Percentiles rank a stretch among this genome's conserved stretches.
These are phyloP conservation scores for Lepiota venenata DNA, from an alignment of 768 basidiomycete species.

Conservation along the genomic window DNA sequence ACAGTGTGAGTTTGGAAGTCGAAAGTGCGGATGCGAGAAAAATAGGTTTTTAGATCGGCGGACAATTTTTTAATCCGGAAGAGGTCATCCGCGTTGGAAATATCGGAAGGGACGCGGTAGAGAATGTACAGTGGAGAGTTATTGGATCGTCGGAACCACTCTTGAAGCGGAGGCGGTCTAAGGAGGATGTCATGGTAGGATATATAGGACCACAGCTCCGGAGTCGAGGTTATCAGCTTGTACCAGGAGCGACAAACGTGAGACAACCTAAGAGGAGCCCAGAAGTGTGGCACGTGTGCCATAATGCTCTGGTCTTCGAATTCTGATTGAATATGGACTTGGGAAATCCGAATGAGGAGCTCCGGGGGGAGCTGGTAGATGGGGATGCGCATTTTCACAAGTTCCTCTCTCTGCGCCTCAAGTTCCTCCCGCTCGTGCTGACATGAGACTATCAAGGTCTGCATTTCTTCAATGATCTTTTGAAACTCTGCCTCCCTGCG, in stretches of 20 bases:
- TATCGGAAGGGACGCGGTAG: not conserved
- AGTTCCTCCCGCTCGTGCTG: conserved; percentile 28
- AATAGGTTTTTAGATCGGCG: not conserved
- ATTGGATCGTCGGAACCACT: not conserved
- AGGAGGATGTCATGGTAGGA: conserved; percentile 18
- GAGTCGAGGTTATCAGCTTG: not conserved
- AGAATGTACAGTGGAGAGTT: not conserved
- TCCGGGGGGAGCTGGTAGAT: conserved; percentile 51
- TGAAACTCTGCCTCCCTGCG: conserved; percentile 37
- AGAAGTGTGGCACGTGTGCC: not conserved
- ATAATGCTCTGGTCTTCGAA: conserved; percentile 12
- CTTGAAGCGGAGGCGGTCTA: not conserved
- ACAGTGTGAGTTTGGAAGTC: not conserved
- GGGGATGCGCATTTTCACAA: conserved; percentile 41
- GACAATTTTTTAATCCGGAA: not conserved
- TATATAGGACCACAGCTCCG: conserved; percentile 17
- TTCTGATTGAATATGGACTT: conserved; percentile 21
- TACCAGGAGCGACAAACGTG: conserved; percentile 17
- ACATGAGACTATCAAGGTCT: conserved; percentile 31
- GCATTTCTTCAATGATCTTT: conserved; percentile 37
- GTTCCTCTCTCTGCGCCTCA: conserved; percentile 23
- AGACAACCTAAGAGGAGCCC: conserved; percentile 15
- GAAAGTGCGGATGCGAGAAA: not conserved
- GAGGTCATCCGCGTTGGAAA: not conserved
- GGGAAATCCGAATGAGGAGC: conserved; percentile 42